A percentile compares a stretch with the other conserved stretches of the same genome.
Conservation (phyloP, 345 rosid genomes). For the Brassica nigra region DNA sequence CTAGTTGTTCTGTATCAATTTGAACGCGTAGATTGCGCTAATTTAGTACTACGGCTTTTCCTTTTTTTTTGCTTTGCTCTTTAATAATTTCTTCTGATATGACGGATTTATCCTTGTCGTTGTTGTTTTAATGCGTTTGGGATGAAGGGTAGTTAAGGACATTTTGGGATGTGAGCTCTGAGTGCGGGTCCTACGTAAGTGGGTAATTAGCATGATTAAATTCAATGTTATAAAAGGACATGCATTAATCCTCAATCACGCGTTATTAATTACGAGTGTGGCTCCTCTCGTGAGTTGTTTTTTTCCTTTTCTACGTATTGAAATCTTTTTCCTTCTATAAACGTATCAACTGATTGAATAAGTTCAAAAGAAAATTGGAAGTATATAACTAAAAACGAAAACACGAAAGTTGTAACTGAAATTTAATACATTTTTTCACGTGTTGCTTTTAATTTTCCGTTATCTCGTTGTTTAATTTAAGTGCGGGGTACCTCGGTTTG, state of each 20-base stretch:
- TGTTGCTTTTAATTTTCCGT: constrained; percentile 7
- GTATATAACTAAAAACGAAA: not conserved
- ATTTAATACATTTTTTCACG: not conserved
- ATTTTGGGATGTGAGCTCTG: not conserved
- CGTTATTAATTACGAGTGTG: constrained; percentile 33
- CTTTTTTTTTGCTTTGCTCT: not conserved
- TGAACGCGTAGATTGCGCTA: constrained; percentile 49
- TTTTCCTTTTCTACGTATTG: not conserved
- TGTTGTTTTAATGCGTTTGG: not conserved
- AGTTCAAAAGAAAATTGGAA: constrained; percentile 14
- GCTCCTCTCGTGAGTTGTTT: constrained; percentile 30
- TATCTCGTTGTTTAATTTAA: not conserved
- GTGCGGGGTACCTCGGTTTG: constrained; percentile 1
- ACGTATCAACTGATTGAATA: not conserved
- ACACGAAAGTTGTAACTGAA: not conserved
- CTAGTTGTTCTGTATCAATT: constrained; percentile 11
- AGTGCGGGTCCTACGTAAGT: not conserved
- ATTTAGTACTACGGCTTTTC: not conserved
- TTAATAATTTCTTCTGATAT: not conserved
- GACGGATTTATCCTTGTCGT: not conserved
- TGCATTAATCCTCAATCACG: constrained; percentile 44
- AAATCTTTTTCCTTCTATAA: not conserved
- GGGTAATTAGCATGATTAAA: constrained; percentile 39
- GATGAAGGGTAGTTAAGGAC: constrained; percentile 6
- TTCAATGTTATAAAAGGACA: constrained; percentile 35